Conservation (phyloP, 2,329 filamentous ascomycete genomes). For the Microdochium bolleyi region DNA sequence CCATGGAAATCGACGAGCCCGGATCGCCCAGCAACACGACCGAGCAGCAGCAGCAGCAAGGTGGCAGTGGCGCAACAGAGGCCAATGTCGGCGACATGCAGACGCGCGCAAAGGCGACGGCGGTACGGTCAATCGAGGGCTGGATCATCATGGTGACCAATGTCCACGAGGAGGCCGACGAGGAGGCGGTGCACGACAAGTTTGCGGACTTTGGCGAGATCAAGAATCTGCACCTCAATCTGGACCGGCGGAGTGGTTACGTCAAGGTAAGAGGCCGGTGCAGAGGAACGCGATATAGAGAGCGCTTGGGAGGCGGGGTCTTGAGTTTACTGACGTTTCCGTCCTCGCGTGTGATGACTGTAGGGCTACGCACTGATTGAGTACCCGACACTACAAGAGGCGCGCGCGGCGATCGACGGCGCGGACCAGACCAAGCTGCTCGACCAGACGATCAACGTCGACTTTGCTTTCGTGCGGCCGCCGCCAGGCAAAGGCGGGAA, state of each 20-base stretch:
- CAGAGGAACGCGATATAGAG: neutral
- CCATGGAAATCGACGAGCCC: conserved; percentile 53
- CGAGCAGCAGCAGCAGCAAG: conserved; percentile 5
- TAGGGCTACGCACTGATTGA: conserved; percentile 83
- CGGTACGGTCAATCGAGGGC: conserved; percentile 79
- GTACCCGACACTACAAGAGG: conserved; percentile 71
- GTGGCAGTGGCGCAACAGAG: conserved; percentile 19
- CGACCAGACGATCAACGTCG: conserved; percentile 72
- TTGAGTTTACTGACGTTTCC: neutral
- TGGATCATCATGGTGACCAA: conserved; percentile 87
- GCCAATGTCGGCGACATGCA: conserved; percentile 57
- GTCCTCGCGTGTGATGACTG: neutral
- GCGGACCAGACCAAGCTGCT: conserved; percentile 71
- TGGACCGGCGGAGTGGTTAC: conserved; percentile 76
- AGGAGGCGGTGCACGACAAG: conserved; percentile 73
- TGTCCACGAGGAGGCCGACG: conserved; percentile 79
- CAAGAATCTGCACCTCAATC: conserved; percentile 77
- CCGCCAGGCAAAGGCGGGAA: conserved; percentile 52
- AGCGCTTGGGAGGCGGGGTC: neutral
- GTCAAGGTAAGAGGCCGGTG: conserved; percentile 56
- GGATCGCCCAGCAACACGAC: conserved; percentile 22
- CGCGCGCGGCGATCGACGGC: conserved; percentile 72
- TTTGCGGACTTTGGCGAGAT: conserved; percentile 83
- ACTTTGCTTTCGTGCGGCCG: conserved; percentile 79
- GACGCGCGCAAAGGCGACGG: conserved; percentile 66